Base-by-base conservation (phyloP, 78 protist genomes). In the Dictyostelium capitatum region DNA sequence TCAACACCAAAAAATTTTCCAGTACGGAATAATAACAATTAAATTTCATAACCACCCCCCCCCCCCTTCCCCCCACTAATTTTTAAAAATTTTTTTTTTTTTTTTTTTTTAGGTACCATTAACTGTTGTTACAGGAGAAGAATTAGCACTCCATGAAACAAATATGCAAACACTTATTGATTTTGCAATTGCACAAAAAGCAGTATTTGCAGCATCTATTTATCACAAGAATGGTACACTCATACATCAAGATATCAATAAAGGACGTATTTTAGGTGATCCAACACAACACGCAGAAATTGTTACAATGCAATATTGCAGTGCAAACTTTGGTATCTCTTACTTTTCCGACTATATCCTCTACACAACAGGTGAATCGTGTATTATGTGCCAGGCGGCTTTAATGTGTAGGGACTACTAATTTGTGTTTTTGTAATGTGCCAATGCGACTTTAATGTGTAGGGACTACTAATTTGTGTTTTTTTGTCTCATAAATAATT, bases 321-420 rank as follows among this genome's bases (percentile, higher is more conserved):
- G 70, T 15, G 57, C 28, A 14, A 6, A 41, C 20, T 72, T 53
- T 62, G 47, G 48, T 19, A 73, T 51, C 10, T 17, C 7, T 11
- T 11, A 30, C 10, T 83, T 30, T 30, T 6, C n/a, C 19, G 79
- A 50, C 19, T 73, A 73, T 11, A 37, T 11, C 37, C 41, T 83
- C 23, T 83, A 72, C 74, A 83, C 91, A 19, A 83, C 91, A 9
- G 91, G 82, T 56, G 91, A 83, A 4, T 23, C 81, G 20, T 83
- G 91, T 56, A 53, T 67, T 32, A 83, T 83, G 91, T 83, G 91
- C 23, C 81, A 69, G 19, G 65, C 73, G 5, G 91, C 81, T 2
- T 2, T 37, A 37, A 37, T 37, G 43, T 37, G 43, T 37, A n/a
- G n/a, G n/a, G n/a, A n/a, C n/a, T n/a, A n/a, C n/a, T n/a, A n/a